phyloP scores from a whole-genome alignment of 2,329 filamentous ascomycete species.

The Fusarium succisae region DNA sequence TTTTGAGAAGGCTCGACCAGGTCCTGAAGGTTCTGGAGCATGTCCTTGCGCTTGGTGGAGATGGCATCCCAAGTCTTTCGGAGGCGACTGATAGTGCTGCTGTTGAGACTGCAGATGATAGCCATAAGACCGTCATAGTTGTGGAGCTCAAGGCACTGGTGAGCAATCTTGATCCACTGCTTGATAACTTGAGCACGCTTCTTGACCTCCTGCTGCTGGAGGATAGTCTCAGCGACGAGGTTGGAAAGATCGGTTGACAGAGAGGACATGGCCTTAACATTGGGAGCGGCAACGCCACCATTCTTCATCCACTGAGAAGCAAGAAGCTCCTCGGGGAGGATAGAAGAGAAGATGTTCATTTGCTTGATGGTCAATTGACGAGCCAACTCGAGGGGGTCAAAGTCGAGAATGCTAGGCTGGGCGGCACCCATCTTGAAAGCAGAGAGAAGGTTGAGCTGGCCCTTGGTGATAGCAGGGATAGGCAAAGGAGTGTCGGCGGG shows the following conservation, averaged over 20 bases:
- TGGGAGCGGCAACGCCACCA: conserved; percentile 78
- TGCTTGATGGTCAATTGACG: conserved; percentile 93
- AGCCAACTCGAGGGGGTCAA: conserved; percentile 90
- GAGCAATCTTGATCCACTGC: conserved; percentile 96
- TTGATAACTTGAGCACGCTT: conserved; percentile 91
- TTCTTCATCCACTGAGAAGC: conserved; percentile 96
- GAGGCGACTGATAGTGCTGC: conserved; percentile 87
- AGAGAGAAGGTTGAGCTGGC: conserved; percentile 76
- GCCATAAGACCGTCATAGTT: conserved; percentile 98
- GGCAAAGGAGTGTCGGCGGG: conserved; percentile 78
- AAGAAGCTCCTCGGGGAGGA: conserved; percentile 90
- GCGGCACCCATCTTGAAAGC: conserved; percentile 78
- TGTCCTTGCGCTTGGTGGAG: conserved; percentile 82
- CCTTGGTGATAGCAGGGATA: conserved; percentile 74
- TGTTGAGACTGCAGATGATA: conserved; percentile 93
- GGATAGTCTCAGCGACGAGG: conserved; percentile 90
- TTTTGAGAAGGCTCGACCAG: conserved; percentile 92
- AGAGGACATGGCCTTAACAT: conserved; percentile 93
- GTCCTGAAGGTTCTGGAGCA: conserved; percentile 80
- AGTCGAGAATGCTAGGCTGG: conserved; percentile 82
- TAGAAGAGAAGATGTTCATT: conserved; percentile 89
- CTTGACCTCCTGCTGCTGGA: conserved; percentile 89
- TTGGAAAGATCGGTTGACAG: conserved; percentile 93
- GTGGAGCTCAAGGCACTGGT: conserved; percentile 85
- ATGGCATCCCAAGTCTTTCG: conserved; percentile 93